Base-by-base conservation (phyloP, 108 stramenopile species). In the Nitzschia inconspicua region DNA sequence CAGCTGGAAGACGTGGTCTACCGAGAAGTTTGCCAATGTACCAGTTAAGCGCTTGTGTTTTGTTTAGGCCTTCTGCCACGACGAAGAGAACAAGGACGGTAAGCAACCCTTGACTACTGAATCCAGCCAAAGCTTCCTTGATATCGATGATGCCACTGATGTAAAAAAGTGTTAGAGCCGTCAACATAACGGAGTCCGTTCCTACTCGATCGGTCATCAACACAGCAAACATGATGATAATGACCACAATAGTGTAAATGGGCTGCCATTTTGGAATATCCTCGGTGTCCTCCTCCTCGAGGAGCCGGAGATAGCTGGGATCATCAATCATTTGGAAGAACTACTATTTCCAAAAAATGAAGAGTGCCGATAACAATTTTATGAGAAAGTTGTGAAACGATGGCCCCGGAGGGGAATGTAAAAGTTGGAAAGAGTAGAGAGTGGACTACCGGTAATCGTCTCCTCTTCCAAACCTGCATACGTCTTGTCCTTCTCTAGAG, bases 21-120 rank as follows among this genome's bases (percentile, higher is more conserved):
- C 93, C 93, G 37, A 94, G 66, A 4, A 89, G 41, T 54, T 88
- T 89, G 3, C 72, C 72, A 83, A 94, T 89, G 78, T 88, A 88
- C 84, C 85, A 88, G 68, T 94, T 89, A 5, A 94, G 68, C 9
- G 85, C 88, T 2, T 89, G 89, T 3, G 93, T 94, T 14, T 75
- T 70, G 51, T 70, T 70, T 44, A 94, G 79, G 3, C 89, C 89
- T 14, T 86, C 84, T 0, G 89, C 93, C 4, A 94, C 88, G 3
- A 94, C 86, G 50, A 89, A 91, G 24, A 94, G 44, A 57, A 85
- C 83, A 66, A 91, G 20, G 14, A 95, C 88, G 3, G 94, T 88
- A 32, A 89, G 44, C 22, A 95, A 60, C 4, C 85, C 83, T 60
- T 85, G 81, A 66, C 90, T 91, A 22, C 84, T 41, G 77, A 95